Evolutionary conservation across 257 asterid genomes (phyloP).

Genomic region (Haberlea rhodopensis): DNA sequence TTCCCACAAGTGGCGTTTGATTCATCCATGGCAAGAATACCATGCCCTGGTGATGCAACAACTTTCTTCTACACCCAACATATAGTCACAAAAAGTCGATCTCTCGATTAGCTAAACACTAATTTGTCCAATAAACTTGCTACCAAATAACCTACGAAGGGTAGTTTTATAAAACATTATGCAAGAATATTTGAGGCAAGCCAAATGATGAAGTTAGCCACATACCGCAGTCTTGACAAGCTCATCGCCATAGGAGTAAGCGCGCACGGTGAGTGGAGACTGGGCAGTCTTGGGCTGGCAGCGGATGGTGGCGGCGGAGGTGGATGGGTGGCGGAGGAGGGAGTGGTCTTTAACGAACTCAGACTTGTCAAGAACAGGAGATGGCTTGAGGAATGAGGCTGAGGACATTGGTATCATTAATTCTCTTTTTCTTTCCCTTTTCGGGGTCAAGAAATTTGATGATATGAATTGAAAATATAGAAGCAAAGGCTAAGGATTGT

Average conservation of each 20-base stretch:
- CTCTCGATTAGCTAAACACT: no score
- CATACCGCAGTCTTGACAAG: constrained; percentile 68
- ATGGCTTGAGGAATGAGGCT: constrained; percentile 80
- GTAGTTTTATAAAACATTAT: no score
- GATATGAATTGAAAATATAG: constrained; percentile 6
- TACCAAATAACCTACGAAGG: neutral
- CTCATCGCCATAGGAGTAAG: constrained; percentile 56
- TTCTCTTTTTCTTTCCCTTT: no score
- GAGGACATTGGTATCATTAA: constrained; percentile 90
- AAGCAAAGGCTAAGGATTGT: constrained; percentile 21
- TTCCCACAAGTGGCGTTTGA: constrained; percentile 69
- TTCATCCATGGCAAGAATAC: constrained; percentile 69
- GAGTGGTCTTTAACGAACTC: constrained; percentile 50
- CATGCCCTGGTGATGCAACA: constrained; percentile 66
- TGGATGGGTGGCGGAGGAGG: constrained; percentile 47
- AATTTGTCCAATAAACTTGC: no score
- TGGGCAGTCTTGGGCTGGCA: constrained; percentile 39
- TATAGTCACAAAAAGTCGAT: neutral
- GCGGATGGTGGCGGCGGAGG: constrained; percentile 34
- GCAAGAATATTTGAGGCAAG: neutral
- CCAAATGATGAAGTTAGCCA: neutral
- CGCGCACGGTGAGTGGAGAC: constrained; percentile 46
- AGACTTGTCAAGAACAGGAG: constrained; percentile 70
- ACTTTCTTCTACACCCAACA: neutral
- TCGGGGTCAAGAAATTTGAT: neutral